These are phyloP conservation scores for Arachnomyces sp. DNA, from an alignment of 2,329 filamentous ascomycete species.

Conservation along the genomic window DNA sequence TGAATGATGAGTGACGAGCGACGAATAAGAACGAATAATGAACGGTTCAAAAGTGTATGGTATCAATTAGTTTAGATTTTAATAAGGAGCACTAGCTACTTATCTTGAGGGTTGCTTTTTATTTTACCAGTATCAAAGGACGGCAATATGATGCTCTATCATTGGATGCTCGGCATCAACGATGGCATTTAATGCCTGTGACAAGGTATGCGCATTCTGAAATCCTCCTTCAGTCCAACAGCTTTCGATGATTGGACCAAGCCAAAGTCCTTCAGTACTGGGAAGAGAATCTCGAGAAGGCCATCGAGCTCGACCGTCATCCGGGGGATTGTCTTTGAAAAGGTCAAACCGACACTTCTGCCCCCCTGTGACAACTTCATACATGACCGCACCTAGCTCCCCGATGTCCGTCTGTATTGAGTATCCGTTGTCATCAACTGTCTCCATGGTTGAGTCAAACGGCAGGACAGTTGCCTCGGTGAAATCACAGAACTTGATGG, in stretches of 20 bases:
- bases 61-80: no score
- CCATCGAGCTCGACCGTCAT: neutral
- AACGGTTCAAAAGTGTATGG: no score
- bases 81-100: no score
- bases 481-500: constrained; percentile 24
- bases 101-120: no score
- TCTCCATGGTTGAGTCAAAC: constrained; percentile 1
- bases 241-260: constrained; percentile 3
- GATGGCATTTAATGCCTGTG: constrained; percentile 1
- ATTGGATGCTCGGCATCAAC: neutral
- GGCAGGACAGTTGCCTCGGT: constrained; percentile 12
- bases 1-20: no score
- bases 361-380: constrained; percentile 6
- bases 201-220: constrained; percentile 1
- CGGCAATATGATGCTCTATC: neutral
- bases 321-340: constrained; percentile 3
- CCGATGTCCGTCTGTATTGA: constrained; percentile 8
- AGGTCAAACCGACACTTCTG: constrained; percentile 3
- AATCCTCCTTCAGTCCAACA: constrained; percentile 3
- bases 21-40: no score
- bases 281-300: neutral
- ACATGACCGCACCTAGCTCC: constrained; percentile 4
- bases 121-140: no score
- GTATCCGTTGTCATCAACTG: constrained; percentile 6
- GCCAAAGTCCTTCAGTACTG: constrained; percentile 2